phyloP scores from a whole-genome alignment of 352 stramenopile genomes.

The Phytophthora colocasiae region DNA sequence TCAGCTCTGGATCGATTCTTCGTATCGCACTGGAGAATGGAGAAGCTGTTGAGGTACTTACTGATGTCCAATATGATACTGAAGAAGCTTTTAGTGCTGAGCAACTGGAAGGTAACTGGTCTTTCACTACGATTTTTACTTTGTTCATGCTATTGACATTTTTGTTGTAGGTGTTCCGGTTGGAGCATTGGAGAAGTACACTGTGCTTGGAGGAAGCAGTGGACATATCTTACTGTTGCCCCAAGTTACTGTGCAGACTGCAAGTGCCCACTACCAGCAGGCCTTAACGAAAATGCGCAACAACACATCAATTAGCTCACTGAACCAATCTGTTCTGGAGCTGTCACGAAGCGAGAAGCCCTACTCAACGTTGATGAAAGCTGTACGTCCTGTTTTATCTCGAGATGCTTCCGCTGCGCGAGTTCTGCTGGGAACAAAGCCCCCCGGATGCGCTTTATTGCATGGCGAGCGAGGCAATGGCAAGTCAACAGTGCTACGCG shows the following conservation, averaged over 20 bases:
- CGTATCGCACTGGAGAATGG: slow-evolving; percentile 20
- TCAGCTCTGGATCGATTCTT: slow-evolving; percentile 48
- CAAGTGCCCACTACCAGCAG: slow-evolving; percentile 28
- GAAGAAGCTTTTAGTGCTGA: slow-evolving; percentile 49
- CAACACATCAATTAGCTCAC: slow-evolving; percentile 10
- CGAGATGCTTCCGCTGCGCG: slow-evolving; percentile 55
- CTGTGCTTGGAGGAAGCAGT: slow-evolving; percentile 48
- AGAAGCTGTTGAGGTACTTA: slow-evolving; percentile 32
- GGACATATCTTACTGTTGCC: slow-evolving; percentile 35
- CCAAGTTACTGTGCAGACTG: slow-evolving; percentile 46
- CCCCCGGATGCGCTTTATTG: slow-evolving; percentile 69
- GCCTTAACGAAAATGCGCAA: slow-evolving; percentile 31
- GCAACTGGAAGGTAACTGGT: slow-evolving; percentile 54
- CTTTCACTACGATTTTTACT: not conserved
- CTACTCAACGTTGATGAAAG: slow-evolving; percentile 53
- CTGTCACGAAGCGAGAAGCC: slow-evolving; percentile 53
- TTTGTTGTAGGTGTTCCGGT: slow-evolving; percentile 51
- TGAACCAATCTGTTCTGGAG: slow-evolving; percentile 39
- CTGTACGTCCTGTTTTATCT: slow-evolving; percentile 58
- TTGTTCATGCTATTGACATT: not conserved
- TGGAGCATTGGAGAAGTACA: slow-evolving; percentile 66
- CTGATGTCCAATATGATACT: slow-evolving; percentile 53
- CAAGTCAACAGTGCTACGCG: slow-evolving; percentile 76
- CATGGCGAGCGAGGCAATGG: slow-evolving; percentile 79
- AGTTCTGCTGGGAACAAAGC: slow-evolving; percentile 65